phyloP scores from a whole-genome alignment of 768 basidiomycete species.

The Mycena indigotica region DNA sequence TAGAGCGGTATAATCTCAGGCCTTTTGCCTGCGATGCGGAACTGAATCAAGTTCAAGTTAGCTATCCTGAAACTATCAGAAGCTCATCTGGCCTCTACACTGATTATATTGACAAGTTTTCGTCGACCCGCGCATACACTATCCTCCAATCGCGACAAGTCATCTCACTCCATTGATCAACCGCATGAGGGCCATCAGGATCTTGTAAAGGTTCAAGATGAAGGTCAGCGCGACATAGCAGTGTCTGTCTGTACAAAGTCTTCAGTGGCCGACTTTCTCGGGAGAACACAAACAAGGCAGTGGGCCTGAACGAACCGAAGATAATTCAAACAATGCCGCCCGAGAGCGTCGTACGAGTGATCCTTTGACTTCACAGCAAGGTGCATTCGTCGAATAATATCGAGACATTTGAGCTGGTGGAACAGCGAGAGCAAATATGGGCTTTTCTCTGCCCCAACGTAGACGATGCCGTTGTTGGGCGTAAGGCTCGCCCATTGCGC shows the following conservation, averaged over 20 bases:
- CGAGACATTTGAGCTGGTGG: conserved; percentile 40
- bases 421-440: conserved; percentile 37
- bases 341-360: background rate
- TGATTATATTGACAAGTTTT: no score
- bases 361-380: background rate
- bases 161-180: conserved; percentile 6
- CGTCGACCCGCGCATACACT: conserved; percentile 11
- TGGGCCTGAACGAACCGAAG: no score
- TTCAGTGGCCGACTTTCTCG: no score
- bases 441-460: conserved; percentile 26
- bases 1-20: no score
- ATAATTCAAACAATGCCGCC: conserved; percentile 26
- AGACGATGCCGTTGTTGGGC: conserved; percentile 23
- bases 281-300: no score
- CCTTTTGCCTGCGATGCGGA: no score
- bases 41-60: no score
- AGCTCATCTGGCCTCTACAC: no score
- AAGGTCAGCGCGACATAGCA: conserved; percentile 19
- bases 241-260: no score
- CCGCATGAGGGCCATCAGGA: conserved; percentile 3
- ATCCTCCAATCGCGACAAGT: conserved; percentile 23
- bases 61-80: no score
- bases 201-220: conserved; percentile 16
- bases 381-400: conserved; percentile 27
- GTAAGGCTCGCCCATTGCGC: conserved; percentile 25